phyloP scores from a whole-genome alignment of 495 filamentous ascomycete species.

The Talaromyces ruber region DNA sequence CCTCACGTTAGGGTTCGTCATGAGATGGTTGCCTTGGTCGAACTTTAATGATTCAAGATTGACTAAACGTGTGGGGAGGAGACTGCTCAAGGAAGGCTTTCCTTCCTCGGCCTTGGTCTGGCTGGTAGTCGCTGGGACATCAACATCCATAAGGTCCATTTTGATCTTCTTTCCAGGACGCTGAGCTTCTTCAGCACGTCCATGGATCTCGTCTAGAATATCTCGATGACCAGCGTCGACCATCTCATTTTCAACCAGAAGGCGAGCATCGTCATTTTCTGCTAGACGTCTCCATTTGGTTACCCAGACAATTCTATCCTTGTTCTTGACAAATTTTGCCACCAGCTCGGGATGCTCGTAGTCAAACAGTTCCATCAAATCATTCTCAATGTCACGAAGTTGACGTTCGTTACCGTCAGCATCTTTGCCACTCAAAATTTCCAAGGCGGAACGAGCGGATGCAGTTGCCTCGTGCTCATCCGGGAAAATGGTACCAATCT shows the following conservation, averaged over 20 bases:
- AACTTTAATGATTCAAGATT: constrained; percentile 95
- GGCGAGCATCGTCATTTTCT: constrained; percentile 69
- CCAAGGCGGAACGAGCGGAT: constrained; percentile 72
- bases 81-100: constrained; percentile 64
- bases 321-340: constrained; percentile 83
- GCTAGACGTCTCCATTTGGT: constrained; percentile 78
- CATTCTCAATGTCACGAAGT: constrained; percentile 91
- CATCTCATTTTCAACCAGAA: constrained; percentile 82
- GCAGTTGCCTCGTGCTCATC: constrained; percentile 88
- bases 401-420: constrained; percentile 77
- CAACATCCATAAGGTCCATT: constrained; percentile 81
- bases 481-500: constrained; percentile 77
- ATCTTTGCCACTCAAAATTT: constrained; percentile 65
- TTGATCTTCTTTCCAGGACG: constrained; percentile 75
- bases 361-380: constrained; percentile 95
- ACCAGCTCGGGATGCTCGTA: constrained; percentile 94
- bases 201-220: constrained; percentile 77
- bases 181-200: constrained; percentile 45
- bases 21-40: constrained; percentile 95
- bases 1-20: constrained; percentile 94
- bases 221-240: constrained; percentile 73
- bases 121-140: constrained; percentile 56
- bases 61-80: constrained; percentile 79
- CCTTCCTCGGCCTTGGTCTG: constrained; percentile 34
- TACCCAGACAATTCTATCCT: constrained; percentile 89